phyloP scores from a whole-genome alignment of 345 rosid genomes.

The Eucalyptus curtisii region DNA sequence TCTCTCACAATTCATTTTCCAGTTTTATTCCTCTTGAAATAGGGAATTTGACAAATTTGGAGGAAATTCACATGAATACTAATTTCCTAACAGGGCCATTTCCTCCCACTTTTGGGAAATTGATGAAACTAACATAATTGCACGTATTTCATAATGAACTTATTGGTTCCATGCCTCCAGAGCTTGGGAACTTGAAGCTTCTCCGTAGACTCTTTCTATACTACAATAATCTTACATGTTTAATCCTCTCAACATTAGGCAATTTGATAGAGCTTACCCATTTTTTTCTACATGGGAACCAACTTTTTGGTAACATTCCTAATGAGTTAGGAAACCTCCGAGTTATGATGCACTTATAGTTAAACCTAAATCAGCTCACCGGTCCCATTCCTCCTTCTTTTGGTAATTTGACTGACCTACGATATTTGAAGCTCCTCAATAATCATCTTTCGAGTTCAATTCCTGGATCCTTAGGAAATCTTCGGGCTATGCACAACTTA shows the following conservation, averaged over 20 bases:
- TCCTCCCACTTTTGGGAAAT: constrained; percentile 1
- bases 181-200: not conserved
- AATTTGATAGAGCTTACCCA: not conserved
- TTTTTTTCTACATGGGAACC: too few species aligned
- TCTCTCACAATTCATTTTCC: too few species aligned
- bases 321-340: too few species aligned
- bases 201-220: not conserved
- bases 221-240: not conserved
- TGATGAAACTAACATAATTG: not conserved
- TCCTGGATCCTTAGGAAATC: too few species aligned
- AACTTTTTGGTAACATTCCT: too few species aligned
- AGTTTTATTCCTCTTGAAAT: too few species aligned
- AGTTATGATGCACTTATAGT: too few species aligned
- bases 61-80: not conserved
- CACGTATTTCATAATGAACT: not conserved
- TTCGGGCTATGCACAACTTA: too few species aligned
- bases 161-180: not conserved
- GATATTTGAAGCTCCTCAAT: rapidly evolving
- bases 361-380: too few species aligned
- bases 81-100: constrained; percentile 7
- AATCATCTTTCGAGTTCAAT: too few species aligned
- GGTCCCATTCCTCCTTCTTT: too few species aligned
- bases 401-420: too few species aligned
- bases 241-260: not conserved
- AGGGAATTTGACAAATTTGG: not conserved